Evolutionary conservation across 2,329 filamentous ascomycete species (phyloP).

Genomic region (Lasiodiplodia hormozganensis): DNA sequence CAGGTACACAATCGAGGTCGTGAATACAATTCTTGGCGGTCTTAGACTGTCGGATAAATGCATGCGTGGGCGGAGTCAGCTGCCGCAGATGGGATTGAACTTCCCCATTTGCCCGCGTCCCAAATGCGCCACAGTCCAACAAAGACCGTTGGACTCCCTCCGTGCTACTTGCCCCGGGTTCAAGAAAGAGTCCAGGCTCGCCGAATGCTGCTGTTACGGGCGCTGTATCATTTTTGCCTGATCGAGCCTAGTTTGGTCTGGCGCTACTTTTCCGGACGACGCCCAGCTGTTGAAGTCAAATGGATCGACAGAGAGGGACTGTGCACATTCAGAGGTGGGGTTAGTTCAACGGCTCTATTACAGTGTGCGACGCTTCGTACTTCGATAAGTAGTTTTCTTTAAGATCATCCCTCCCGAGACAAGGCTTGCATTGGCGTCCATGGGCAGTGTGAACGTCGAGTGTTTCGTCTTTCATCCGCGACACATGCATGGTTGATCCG

Average conservation of each 20-base stretch:
- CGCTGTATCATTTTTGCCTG: not conserved
- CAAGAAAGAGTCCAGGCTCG: not conserved
- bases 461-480: too few relatives aligned
- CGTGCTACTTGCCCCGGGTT: not conserved
- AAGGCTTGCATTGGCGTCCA: too few relatives aligned
- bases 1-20: conserved; percentile 1
- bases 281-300: not conserved
- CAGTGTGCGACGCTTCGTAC: too few relatives aligned
- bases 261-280: not conserved
- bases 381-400: too few relatives aligned
- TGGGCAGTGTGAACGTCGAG: too few relatives aligned
- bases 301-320: not conserved
- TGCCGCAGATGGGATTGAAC: not conserved
- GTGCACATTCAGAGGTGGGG: too few relatives aligned
- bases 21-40: not conserved
- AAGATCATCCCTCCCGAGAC: too few relatives aligned
- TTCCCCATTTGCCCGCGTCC: not conserved
- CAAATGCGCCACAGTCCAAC: not conserved
- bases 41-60: not conserved
- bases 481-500: too few relatives aligned
- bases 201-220: not conserved
- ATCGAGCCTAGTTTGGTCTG: not conserved
- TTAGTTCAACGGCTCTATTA: too few relatives aligned
- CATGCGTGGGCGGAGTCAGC: not conserved
- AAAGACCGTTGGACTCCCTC: not conserved